Conservation (phyloP, 306 rosid species). For the Fagus crenata region DNA sequence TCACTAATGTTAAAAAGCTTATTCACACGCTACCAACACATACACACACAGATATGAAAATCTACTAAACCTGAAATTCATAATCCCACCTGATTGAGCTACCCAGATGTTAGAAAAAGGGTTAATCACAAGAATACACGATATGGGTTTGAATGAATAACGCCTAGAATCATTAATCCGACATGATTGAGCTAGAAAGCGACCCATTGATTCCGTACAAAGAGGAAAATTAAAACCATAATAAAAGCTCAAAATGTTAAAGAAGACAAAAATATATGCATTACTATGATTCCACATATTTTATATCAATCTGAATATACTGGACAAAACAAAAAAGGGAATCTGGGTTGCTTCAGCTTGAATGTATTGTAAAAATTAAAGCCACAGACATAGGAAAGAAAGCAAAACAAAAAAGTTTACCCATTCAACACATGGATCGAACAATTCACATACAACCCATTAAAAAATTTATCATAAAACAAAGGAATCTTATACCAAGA, state of each 20-base stretch:
- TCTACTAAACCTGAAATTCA: slow-evolving; percentile 17
- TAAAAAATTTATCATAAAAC: slow-evolving; percentile 29
- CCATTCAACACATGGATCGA: slow-evolving; percentile 46
- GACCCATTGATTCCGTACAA: slow-evolving; percentile 15
- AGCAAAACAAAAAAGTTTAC: slow-evolving; percentile 4
- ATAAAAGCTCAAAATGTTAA: not conserved
- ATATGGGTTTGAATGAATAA: not conserved
- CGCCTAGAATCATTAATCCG: not conserved
- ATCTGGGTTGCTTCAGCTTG: slow-evolving; percentile 36
- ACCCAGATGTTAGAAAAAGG: slow-evolving; percentile 11
- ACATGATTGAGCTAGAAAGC: slow-evolving; percentile 21
- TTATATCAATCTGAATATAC: not conserved
- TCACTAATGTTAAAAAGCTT: slow-evolving; percentile 19
- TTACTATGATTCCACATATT: not conserved
- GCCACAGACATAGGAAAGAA: slow-evolving; percentile 14
- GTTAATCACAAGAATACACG: not conserved
- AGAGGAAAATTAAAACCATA: not conserved
- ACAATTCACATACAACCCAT: slow-evolving; percentile 48
- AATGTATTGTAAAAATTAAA: slow-evolving; percentile 25
- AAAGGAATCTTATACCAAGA: slow-evolving; percentile 26
- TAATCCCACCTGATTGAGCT: slow-evolving; percentile 28
- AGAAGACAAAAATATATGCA: not conserved
- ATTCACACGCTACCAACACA: not conserved
- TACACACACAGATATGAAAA: not conserved
- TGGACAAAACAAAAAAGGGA: not conserved